Conservation (phyloP, 257 asterid genomes). For the Plantago ovata region DNA sequence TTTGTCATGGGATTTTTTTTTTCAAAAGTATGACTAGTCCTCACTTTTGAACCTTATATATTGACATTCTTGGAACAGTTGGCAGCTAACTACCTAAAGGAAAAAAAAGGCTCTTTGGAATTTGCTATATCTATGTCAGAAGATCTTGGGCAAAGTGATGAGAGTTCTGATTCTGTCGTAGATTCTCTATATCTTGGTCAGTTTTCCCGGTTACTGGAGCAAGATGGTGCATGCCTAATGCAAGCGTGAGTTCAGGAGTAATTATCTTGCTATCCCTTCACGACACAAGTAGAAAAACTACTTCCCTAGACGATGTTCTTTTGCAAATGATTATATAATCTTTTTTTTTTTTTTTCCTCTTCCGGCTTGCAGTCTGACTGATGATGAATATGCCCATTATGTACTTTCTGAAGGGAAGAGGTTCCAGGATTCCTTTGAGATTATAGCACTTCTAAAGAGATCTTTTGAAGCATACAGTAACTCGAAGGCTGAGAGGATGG, state of each 20-base stretch:
- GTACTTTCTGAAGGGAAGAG: conserved; percentile 82
- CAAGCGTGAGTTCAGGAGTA: conserved; percentile 64
- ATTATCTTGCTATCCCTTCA: conserved; percentile 20
- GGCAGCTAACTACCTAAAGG: conserved; percentile 86
- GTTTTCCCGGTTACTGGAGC: conserved; percentile 84
- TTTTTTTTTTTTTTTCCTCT: background rate
- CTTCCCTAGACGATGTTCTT: conserved; percentile 10
- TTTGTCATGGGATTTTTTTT: background rate
- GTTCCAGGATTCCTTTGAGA: conserved; percentile 73
- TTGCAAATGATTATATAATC: background rate
- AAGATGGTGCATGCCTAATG: conserved; percentile 47
- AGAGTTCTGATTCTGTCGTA: conserved; percentile 71
- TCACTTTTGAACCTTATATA: conserved; percentile 16
- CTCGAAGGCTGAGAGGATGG: conserved; percentile 69
- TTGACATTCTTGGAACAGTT: conserved; percentile 45
- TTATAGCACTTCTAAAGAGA: conserved; percentile 82
- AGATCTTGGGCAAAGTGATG: conserved; percentile 49
- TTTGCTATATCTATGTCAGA: conserved; percentile 73
- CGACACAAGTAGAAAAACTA: conserved; percentile 14
- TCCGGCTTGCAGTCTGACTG: conserved; percentile 59
- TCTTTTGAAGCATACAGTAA: conserved; percentile 70
- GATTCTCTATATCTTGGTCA: conserved; percentile 83
- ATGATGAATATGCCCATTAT: conserved; percentile 63
- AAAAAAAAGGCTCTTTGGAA: conserved; percentile 67
- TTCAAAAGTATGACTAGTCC: conserved; percentile 8